Conservation (phyloP, 2,329 filamentous ascomycete species). For the Paraconiothyrium sp. region DNA sequence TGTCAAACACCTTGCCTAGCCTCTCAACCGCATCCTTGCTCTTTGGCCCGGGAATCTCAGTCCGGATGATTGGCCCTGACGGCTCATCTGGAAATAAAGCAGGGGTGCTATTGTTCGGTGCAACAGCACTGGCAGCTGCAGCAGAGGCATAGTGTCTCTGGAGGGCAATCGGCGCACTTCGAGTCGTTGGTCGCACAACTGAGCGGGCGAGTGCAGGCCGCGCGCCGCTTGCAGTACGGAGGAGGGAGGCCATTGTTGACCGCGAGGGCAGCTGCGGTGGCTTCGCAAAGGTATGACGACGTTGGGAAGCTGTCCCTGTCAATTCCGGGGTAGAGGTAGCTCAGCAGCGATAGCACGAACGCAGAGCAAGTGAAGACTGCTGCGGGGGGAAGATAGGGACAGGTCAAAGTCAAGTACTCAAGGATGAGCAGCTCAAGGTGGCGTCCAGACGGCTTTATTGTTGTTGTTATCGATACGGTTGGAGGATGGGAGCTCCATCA, state of each 20-base stretch:
- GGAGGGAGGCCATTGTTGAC: slow-evolving; percentile 43
- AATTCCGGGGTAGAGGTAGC: neutral
- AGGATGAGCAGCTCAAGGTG: slow-evolving; percentile 3
- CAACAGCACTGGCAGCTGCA: slow-evolving; percentile 36
- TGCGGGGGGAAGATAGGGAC: neutral
- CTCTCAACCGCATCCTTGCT: slow-evolving; percentile 74
- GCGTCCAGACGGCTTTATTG: slow-evolving; percentile 21
- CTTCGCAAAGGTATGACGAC: slow-evolving; percentile 1
- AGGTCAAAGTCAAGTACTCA: neutral
- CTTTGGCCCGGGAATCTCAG: slow-evolving; percentile 78
- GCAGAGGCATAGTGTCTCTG: slow-evolving; percentile 45
- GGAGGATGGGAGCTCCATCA: slow-evolving; percentile 15
- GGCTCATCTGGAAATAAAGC: slow-evolving; percentile 69
- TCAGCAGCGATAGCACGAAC: neutral
- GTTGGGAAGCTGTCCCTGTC: neutral
- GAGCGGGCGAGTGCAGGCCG: slow-evolving; percentile 29
- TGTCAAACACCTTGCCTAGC: slow-evolving; percentile 83
- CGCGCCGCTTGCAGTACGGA: slow-evolving; percentile 38
- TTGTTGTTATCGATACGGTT: slow-evolving; percentile 22
- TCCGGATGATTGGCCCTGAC: slow-evolving; percentile 62
- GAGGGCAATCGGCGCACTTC: slow-evolving; percentile 30
- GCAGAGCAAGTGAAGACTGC: neutral
- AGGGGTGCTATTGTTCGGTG: slow-evolving; percentile 51
- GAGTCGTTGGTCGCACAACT: slow-evolving; percentile 27
- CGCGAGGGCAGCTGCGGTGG: neutral